Evolutionary conservation across 805 yeast genomes (phyloP).

Genomic region (Teunomyces cretensis): DNA sequence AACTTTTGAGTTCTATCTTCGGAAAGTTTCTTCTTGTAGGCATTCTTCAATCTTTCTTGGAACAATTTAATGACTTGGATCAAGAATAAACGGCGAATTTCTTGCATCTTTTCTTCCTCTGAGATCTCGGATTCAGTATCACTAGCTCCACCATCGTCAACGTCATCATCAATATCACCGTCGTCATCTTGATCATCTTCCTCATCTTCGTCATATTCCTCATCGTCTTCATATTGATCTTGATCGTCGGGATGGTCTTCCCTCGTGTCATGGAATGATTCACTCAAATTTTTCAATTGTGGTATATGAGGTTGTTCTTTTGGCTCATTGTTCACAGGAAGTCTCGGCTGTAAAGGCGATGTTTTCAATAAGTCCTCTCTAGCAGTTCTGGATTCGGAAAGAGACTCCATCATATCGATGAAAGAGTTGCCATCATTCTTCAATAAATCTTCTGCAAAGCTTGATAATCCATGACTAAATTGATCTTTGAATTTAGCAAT

Average conservation of each 20-base stretch:
- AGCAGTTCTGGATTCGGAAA: constrained; percentile 52
- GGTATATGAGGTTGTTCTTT: background rate
- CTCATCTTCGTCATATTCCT: constrained; percentile 6
- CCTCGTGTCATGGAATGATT: constrained; percentile 9
- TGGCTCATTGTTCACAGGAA: background rate
- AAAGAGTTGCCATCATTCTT: constrained; percentile 77
- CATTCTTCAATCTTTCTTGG: constrained; percentile 68
- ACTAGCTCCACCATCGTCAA: constrained; percentile 40
- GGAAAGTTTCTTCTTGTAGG: constrained; percentile 79
- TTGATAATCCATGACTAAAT: constrained; percentile 25
- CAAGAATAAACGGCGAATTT: constrained; percentile 77
- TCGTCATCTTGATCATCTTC: constrained; percentile 6
- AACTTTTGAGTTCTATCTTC: constrained; percentile 66
- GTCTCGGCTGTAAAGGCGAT: background rate
- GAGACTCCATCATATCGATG: constrained; percentile 74
- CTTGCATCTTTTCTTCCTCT: constrained; percentile 67
- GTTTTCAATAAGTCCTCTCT: constrained; percentile 23
- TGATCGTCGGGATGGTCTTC: constrained; percentile 32
- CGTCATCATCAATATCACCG: constrained; percentile 33
- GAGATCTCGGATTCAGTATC: constrained; percentile 37
- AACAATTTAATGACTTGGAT: constrained; percentile 76
- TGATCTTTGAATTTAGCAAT: constrained; percentile 17
- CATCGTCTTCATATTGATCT: constrained; percentile 20
- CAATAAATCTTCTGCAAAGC: constrained; percentile 74
- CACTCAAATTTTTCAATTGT: background rate